Evolutionary conservation across 1,139 yeast genomes (phyloP).

Genomic region (Hansenula lynferdii): DNA sequence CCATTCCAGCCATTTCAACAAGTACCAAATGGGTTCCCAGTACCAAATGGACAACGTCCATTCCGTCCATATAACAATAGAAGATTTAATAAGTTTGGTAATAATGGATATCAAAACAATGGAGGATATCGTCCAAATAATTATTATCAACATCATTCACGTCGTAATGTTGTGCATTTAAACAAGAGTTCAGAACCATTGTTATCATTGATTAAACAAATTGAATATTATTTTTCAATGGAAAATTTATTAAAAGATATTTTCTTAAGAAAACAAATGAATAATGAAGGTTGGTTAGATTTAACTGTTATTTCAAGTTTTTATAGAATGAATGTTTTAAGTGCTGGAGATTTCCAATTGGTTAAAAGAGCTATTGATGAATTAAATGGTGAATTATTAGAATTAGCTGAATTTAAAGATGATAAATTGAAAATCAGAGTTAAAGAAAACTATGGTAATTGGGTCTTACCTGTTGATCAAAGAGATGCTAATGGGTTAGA

Average conservation of each 20-base stretch:
- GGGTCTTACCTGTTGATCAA: slow-evolving; percentile 46
- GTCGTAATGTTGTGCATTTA: slow-evolving; percentile 16
- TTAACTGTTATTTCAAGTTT: slow-evolving; percentile 61
- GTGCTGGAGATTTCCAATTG: slow-evolving; percentile 43
- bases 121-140: neutral
- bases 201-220: slow-evolving; percentile 41
- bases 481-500: slow-evolving; percentile 37
- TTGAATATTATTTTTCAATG: slow-evolving; percentile 84
- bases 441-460: slow-evolving; percentile 34
- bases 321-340: slow-evolving; percentile 63
- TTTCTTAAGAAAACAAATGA: slow-evolving; percentile 76
- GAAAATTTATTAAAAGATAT: slow-evolving; percentile 84
- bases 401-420: slow-evolving; percentile 22
- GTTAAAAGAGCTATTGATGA: slow-evolving; percentile 46
- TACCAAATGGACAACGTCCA: slow-evolving; percentile 21
- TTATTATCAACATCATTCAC: slow-evolving; percentile 16
- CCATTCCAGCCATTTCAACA: slow-evolving; percentile 16
- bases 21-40: slow-evolving; percentile 14
- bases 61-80: slow-evolving; percentile 19
- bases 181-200: slow-evolving; percentile 17
- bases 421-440: slow-evolving; percentile 36
- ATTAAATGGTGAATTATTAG: slow-evolving; percentile 31
- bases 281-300: slow-evolving; percentile 67
- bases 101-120: slow-evolving; percentile 7
- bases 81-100: slow-evolving; percentile 14